Evolutionary conservation across 1,139 yeast genomes (phyloP), one percentile per base, ranked within the genome.

Genomic region (Yamadazyma blattariae): DNA sequence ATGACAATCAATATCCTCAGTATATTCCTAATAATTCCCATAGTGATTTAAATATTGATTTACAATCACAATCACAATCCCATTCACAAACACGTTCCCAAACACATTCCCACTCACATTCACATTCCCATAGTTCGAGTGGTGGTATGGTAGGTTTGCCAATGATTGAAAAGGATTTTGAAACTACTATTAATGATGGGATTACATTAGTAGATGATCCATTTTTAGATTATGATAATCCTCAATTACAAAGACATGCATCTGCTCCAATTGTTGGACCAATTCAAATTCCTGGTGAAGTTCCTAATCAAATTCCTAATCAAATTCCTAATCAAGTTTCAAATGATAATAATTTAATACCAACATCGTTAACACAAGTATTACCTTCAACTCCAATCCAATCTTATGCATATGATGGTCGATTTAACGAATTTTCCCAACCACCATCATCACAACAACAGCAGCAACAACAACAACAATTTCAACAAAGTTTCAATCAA

Each of bases 171-270:
- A n/a, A n/a, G n/a, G n/a, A n/a, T n/a, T n/a, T n/a, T n/a, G n/a
- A n/a, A n/a, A n/a, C n/a, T n/a, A n/a, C n/a, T n/a, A n/a, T n/a
- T n/a, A n/a, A n/a, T n/a, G n/a, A n/a, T n/a, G n/a, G n/a, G n/a
- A 9, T 21, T 10, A 7, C 24, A 21, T 10, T 21, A 6, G 15
- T 10, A 5, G 28, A 26, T 9, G 28, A 26, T 15, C 28, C 29
- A 10, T 27, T 17, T 27, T 7, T 18, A 27, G 32, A 29, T 6
- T 22, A 11, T 11, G 18, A 22, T 22, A 15, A 25, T 10, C 35
- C 30, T n/a, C 14, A 23, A n/a, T 21, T 33, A 11, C 24, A 22
- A 12, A 23, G 31, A 19, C 35, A 33, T 27, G 35, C 35, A 4
- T 33, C 35, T 4, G 35, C 28, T 11, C 31, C 31, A 7, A 12